These are phyloP conservation scores for Albophoma yamanashiensis DNA, from an alignment of 2,329 filamentous ascomycete genomes.

Conservation along the genomic window DNA sequence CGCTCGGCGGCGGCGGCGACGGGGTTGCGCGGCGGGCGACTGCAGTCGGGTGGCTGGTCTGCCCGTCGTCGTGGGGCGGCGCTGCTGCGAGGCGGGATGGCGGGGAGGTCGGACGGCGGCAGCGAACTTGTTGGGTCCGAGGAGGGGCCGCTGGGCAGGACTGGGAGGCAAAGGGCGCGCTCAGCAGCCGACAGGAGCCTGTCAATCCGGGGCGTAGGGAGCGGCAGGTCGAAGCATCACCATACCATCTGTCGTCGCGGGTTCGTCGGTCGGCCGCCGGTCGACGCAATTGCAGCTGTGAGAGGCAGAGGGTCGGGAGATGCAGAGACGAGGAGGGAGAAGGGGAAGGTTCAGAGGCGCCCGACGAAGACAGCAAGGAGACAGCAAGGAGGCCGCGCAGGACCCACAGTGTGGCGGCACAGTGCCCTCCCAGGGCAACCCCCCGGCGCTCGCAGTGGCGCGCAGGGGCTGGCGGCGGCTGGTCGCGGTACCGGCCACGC, in stretches of 20 bases:
- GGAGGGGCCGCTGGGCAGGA: slow-evolving; percentile 9
- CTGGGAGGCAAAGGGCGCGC: slow-evolving; percentile 10
- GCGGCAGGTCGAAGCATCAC: slow-evolving; percentile 13
- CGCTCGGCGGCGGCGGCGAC: not conserved
- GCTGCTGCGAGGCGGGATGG: slow-evolving; percentile 1
- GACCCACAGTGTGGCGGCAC: slow-evolving; percentile 4
- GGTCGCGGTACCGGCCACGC: not conserved
- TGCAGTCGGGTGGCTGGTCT: not conserved
- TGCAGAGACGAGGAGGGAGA: slow-evolving; percentile 8
- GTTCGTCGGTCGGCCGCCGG: slow-evolving; percentile 8
- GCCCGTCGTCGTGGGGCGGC: slow-evolving; percentile 1
- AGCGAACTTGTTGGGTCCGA: slow-evolving; percentile 3
- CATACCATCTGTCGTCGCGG: slow-evolving; percentile 17
- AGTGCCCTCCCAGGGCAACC: not conserved
- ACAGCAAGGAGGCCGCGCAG: slow-evolving; percentile 1
- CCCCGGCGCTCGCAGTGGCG: slow-evolving; percentile 1
- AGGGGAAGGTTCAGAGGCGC: slow-evolving; percentile 10
- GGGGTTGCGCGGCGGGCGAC: not conserved
- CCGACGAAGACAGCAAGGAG: slow-evolving; percentile 5
- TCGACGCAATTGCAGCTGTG: slow-evolving; percentile 14
- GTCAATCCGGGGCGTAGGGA: slow-evolving; percentile 12
- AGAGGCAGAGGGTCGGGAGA: slow-evolving; percentile 1
- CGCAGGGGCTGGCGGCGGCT: slow-evolving; percentile 1
- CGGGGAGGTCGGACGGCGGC: not conserved
- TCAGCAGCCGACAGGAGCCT: slow-evolving; percentile 17